Percentiles rank a stretch among this genome's conserved stretches.
These are phyloP conservation scores for Raddia distichophylla DNA, from an alignment of 176 grass and related monocot genomes.

Conservation along the genomic window DNA sequence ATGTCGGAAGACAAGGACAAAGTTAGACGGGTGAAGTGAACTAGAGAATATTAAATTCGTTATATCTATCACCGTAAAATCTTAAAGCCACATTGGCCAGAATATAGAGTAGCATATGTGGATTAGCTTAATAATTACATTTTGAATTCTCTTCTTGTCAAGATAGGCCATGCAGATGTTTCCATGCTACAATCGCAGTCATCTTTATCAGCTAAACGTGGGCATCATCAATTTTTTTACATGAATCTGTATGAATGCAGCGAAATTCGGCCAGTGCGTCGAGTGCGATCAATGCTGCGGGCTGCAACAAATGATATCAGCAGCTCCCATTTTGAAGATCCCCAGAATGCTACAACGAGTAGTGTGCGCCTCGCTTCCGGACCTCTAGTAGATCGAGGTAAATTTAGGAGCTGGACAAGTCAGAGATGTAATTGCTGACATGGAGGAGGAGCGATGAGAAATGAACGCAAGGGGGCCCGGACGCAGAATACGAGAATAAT, in stretches of 20 bases:
- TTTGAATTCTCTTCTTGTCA: conserved; percentile 1
- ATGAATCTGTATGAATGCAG: conserved; percentile 16
- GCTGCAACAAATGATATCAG: conserved; percentile 37
- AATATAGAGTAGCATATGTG: not conserved
- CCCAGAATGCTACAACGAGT: conserved; percentile 42
- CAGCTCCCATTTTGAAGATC: conserved; percentile 46
- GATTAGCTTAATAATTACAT: not conserved
- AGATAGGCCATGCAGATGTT: conserved; percentile 20
- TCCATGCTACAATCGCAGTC: not conserved
- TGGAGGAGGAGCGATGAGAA: conserved; percentile 24
- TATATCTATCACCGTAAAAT: not conserved
- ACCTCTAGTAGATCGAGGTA: conserved; percentile 29
- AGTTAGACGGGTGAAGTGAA: too few species aligned
- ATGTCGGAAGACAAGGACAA: too few species aligned
- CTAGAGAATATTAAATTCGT: too few species aligned
- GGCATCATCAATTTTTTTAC: conserved; percentile 19
- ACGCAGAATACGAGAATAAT: not conserved
- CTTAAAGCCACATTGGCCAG: not conserved
- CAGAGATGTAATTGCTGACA: conserved; percentile 22
- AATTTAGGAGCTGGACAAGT: conserved; percentile 41
- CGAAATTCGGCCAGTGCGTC: conserved; percentile 26
- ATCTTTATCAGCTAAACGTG: not conserved
- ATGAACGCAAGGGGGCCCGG: not conserved
- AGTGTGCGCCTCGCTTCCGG: conserved; percentile 13
- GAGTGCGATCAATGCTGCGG: not conserved